A percentile compares a stretch with the other conserved stretches of the same genome.
These are phyloP conservation scores for Cyberlindnera maclurae DNA, from an alignment of 805 yeast genomes.

Conservation along the genomic window DNA sequence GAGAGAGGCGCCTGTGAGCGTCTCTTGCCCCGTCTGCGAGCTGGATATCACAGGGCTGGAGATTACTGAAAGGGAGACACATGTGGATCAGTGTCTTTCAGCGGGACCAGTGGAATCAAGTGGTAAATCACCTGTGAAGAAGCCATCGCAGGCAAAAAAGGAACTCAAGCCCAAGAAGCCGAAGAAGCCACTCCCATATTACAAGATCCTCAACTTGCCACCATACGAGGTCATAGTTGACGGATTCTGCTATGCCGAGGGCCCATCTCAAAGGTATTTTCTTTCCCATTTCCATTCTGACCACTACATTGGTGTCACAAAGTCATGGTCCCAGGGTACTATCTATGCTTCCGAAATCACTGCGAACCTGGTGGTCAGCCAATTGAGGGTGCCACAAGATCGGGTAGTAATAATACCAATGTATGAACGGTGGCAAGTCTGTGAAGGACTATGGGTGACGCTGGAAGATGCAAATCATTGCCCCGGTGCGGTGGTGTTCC, in stretches of 20 bases:
- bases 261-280: conserved; percentile 44
- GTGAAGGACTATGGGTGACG: conserved; percentile 44
- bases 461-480: conserved; percentile 89
- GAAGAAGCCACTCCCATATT: conserved; percentile 32
- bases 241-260: conserved; percentile 50
- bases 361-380: conserved; percentile 28
- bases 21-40: conserved; percentile 47
- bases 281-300: conserved; percentile 88
- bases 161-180: conserved; percentile 26
- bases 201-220: conserved; percentile 44
- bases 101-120: conserved; percentile 15
- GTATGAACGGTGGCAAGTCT: conserved; percentile 14
- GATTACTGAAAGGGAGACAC: conserved; percentile 39
- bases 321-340: conserved; percentile 65
- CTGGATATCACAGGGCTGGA: conserved; percentile 31
- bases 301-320: conserved; percentile 83
- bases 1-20: background rate
- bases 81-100: conserved; percentile 47
- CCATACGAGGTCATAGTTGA: conserved; percentile 47
- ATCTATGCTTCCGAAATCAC: conserved; percentile 75
- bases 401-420: conserved; percentile 35
- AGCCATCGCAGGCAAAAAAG: conserved; percentile 5
- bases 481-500: conserved; percentile 85
- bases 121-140: background rate
- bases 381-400: conserved; percentile 47